These are phyloP conservation scores for Tolypocladium tropicale DNA, from an alignment of 2,329 filamentous ascomycete species.

Conservation along the genomic window DNA sequence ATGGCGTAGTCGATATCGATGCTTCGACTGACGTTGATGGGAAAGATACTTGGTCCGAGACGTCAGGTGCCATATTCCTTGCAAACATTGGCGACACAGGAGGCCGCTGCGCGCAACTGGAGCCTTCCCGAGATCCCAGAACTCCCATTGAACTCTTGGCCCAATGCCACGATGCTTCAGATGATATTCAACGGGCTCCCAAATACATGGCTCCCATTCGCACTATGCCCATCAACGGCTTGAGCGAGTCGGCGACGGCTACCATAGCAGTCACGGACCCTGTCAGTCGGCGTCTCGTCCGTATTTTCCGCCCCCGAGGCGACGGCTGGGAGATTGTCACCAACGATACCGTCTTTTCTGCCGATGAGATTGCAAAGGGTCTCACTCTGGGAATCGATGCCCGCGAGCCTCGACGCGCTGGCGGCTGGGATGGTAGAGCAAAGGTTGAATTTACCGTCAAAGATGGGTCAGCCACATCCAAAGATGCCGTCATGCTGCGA, in stretches of 20 bases:
- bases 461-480: constrained; percentile 6
- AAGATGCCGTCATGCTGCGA: constrained; percentile 19
- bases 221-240: constrained; percentile 16
- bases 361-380: constrained; percentile 15
- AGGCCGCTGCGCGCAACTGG: constrained; percentile 14
- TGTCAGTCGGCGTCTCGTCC: constrained; percentile 9
- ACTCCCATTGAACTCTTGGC: neutral
- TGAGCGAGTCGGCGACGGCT: constrained; percentile 8
- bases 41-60: constrained; percentile 13
- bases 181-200: constrained; percentile 18
- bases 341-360: constrained; percentile 16
- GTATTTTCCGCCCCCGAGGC: constrained; percentile 13
- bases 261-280: constrained; percentile 7
- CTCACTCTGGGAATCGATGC: constrained; percentile 24
- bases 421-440: constrained; percentile 17
- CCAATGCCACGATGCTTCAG: constrained; percentile 23
- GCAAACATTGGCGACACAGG: constrained; percentile 23
- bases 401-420: constrained; percentile 12
- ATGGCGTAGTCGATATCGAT: constrained; percentile 17
- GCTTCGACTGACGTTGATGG: constrained; percentile 8
- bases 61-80: constrained; percentile 21
- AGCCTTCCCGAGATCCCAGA: neutral
- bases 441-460: constrained; percentile 17
- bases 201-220: constrained; percentile 19
- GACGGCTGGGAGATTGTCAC: constrained; percentile 16